These are phyloP conservation scores for Lasiosphaeria miniovina DNA, from an alignment of 495 filamentous ascomycete species.

Conservation along the genomic window DNA sequence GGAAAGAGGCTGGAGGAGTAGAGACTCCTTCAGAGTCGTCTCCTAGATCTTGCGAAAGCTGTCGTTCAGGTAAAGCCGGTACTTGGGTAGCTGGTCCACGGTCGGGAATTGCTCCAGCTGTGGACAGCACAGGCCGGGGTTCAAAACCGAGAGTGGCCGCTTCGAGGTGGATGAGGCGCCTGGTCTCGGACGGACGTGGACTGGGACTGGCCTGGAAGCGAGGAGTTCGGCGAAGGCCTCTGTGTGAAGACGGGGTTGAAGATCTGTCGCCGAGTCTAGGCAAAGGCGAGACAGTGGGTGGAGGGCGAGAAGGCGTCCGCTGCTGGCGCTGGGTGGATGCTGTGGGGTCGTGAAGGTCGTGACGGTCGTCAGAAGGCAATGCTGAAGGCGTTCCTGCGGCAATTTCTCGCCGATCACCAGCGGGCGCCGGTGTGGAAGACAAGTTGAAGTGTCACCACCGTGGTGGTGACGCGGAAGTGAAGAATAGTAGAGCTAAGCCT, in stretches of 20 bases:
- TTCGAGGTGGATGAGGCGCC: slow-evolving; percentile 33
- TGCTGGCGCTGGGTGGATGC: slow-evolving; percentile 43
- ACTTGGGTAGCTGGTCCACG: slow-evolving; percentile 24
- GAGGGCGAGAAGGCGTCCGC: slow-evolving; percentile 33
- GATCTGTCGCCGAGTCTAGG: slow-evolving; percentile 28
- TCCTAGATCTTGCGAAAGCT: slow-evolving; percentile 45
- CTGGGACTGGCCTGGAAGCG: slow-evolving; percentile 44
- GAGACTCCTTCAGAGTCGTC: slow-evolving; percentile 38
- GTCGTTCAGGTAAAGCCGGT: slow-evolving; percentile 29
- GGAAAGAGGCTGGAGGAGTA: slow-evolving; percentile 26
- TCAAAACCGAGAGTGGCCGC: slow-evolving; percentile 34
- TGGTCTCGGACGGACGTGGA: slow-evolving; percentile 30
- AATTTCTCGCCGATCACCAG: slow-evolving; percentile 35
- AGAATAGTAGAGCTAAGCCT: slow-evolving; percentile 1
- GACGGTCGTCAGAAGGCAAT: slow-evolving; percentile 38
- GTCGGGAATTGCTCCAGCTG: slow-evolving; percentile 23
- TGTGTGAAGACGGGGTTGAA: slow-evolving; percentile 40
- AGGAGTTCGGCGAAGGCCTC: slow-evolving; percentile 46
- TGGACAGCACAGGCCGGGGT: slow-evolving; percentile 34
- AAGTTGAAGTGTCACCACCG: slow-evolving; percentile 47
- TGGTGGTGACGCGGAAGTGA: slow-evolving; percentile 28
- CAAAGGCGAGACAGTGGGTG: slow-evolving; percentile 18
- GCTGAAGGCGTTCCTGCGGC: slow-evolving; percentile 41
- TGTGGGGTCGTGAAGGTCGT: slow-evolving; percentile 43
- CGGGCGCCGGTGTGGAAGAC: slow-evolving; percentile 37